phyloP scores from a whole-genome alignment of 768 basidiomycete species.

The Cystofilobasidium bisporidii region DNA sequence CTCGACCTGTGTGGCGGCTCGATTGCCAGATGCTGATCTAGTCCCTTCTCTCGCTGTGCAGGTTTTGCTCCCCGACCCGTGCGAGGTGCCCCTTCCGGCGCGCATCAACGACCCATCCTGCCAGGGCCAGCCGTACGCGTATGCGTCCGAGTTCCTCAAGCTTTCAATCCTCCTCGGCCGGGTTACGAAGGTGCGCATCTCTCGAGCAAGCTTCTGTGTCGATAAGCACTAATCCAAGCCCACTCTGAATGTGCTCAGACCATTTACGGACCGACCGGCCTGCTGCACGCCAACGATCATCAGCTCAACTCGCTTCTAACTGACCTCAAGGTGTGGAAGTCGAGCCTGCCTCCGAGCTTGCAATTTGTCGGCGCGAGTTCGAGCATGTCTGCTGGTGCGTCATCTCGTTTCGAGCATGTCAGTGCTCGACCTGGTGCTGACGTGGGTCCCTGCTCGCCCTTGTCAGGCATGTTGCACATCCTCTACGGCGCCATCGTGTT shows the following conservation, averaged over 20 bases:
- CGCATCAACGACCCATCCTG: constrained; percentile 14
- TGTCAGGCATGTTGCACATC: constrained; percentile 79
- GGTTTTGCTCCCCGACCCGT: constrained; percentile 38
- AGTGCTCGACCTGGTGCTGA: no score
- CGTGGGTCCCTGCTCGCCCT: no score
- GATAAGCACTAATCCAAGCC: no score
- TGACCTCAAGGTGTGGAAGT: constrained; percentile 59
- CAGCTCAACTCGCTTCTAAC: constrained; percentile 48
- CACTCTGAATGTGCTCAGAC: no score
- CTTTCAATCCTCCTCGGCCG: constrained; percentile 83
- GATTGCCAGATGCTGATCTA: neutral
- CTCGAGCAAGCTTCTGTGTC: neutral
- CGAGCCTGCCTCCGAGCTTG: constrained; percentile 64
- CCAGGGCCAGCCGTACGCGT: constrained; percentile 40
- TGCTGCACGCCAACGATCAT: constrained; percentile 74
- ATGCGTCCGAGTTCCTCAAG: constrained; percentile 83
- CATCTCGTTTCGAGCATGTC: no score
- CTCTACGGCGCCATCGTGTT: constrained; percentile 82
- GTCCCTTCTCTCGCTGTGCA: neutral
- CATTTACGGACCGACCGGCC: constrained; percentile 62
- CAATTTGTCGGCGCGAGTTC: constrained; percentile 63
- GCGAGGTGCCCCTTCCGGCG: constrained; percentile 44
- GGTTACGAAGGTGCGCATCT: constrained; percentile 61
- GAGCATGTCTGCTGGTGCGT: constrained; percentile 55
- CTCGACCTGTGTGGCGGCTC: constrained; percentile 38